Evolutionary conservation across 306 rosid species (phyloP).

Genomic region (Begonia masoniana): DNA sequence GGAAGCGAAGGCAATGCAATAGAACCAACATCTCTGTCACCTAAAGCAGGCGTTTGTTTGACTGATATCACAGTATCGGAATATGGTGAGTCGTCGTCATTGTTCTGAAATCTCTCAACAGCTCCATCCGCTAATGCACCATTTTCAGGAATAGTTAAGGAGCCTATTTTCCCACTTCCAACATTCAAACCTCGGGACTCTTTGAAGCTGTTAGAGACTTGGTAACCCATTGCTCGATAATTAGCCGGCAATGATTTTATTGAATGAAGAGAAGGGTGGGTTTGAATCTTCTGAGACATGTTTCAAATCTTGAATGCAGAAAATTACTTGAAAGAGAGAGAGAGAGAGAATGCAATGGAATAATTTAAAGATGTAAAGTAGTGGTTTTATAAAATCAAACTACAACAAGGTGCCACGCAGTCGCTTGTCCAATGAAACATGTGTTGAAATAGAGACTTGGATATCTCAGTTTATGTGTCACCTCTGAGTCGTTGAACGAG

Average conservation of each 20-base stretch:
- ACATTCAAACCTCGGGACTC: slow-evolving; percentile 21
- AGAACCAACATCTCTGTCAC: slow-evolving; percentile 50
- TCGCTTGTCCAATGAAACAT: slow-evolving; percentile 41
- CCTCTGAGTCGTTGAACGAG: slow-evolving; percentile 27
- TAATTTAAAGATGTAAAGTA: slow-evolving; percentile 18
- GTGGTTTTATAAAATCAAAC: slow-evolving; percentile 35
- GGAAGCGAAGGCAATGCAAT: slow-evolving; percentile 41
- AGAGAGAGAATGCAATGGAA: slow-evolving; percentile 22
- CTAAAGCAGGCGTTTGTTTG: slow-evolving; percentile 32
- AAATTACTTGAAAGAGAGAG: slow-evolving; percentile 27
- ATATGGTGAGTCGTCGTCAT: slow-evolving; percentile 76
- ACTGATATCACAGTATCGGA: slow-evolving; percentile 21
- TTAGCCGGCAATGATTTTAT: slow-evolving; percentile 60
- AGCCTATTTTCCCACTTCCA: slow-evolving; percentile 20
- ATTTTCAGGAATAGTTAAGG: slow-evolving; percentile 38
- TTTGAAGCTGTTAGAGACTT: slow-evolving; percentile 22
- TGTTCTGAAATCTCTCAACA: slow-evolving; percentile 22
- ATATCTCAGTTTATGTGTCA: slow-evolving; percentile 27
- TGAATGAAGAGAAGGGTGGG: slow-evolving; percentile 38
- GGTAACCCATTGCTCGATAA: slow-evolving; percentile 32
- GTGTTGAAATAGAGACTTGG: slow-evolving; percentile 26
- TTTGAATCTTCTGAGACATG: slow-evolving; percentile 45
- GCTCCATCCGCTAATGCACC: slow-evolving; percentile 28
- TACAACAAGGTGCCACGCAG: slow-evolving; percentile 46
- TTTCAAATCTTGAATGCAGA: slow-evolving; percentile 18